Conservation (phyloP, 345 rosid species). For the Isatis tinctoria region DNA sequence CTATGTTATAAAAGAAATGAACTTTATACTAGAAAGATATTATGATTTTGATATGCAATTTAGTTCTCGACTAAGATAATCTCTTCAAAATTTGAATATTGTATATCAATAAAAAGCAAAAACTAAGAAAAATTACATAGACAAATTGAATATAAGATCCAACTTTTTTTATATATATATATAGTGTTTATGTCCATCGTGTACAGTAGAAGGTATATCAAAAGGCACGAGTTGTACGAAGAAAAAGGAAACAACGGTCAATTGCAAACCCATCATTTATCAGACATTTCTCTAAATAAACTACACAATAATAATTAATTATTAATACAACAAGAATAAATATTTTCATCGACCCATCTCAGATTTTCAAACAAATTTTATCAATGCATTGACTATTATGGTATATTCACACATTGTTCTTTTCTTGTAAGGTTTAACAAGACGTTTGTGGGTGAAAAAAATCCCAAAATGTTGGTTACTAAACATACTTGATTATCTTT, state of each 20-base stretch:
- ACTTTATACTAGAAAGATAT: no score
- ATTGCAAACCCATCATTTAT: not conserved
- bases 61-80: no score
- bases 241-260: not conserved
- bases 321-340: not conserved
- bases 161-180: not conserved
- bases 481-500: no score
- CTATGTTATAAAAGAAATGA: no score
- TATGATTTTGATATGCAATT: no score
- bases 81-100: no score
- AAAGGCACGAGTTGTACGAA: not conserved
- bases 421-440: not conserved
- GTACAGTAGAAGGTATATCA: not conserved
- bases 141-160: not conserved
- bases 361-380: not conserved
- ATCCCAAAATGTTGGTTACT: not conserved
- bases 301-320: not conserved
- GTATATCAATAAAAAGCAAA: no score
- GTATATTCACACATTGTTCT: not conserved
- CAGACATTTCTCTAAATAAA: not conserved
- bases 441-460: not conserved
- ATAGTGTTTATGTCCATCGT: not conserved
- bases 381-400: conserved; percentile 14
- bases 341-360: not conserved
- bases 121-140: no score